phyloP scores from a whole-genome alignment of 192 early-diverging fungal genomes.

The Cetraspora pellucida region DNA sequence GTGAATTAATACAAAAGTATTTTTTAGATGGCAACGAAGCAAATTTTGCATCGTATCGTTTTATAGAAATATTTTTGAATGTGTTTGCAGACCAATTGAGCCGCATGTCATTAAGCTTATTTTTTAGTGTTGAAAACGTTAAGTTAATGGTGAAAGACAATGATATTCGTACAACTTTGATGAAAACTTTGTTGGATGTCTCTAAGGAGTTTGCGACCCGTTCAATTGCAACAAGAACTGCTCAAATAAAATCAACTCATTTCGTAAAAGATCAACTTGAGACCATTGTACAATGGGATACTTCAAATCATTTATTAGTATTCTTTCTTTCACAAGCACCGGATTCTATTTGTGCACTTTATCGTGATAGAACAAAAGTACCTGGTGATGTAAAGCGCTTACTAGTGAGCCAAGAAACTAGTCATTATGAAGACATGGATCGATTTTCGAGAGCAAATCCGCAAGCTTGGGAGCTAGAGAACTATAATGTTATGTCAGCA shows the following conservation, averaged over 20 bases:
- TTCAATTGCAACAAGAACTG: slow-evolving; percentile 4
- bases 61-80: slow-evolving; percentile 31
- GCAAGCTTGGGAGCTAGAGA: neutral
- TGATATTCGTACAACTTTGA: slow-evolving; percentile 26
- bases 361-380: slow-evolving; percentile 25
- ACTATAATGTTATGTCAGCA: slow-evolving; percentile 19
- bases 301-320: slow-evolving; percentile 31
- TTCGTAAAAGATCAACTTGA: neutral
- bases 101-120: slow-evolving; percentile 25
- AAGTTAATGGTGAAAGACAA: neutral
- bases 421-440: too few relatives aligned
- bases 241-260: slow-evolving; percentile 7
- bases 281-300: slow-evolving; percentile 17
- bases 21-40: slow-evolving; percentile 2
- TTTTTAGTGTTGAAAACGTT: slow-evolving; percentile 23
- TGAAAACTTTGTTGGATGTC: slow-evolving; percentile 28
- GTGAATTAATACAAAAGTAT: slow-evolving; percentile 16
- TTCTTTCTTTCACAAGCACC: slow-evolving; percentile 35
- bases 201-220: slow-evolving; percentile 36
- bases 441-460: too few relatives aligned
- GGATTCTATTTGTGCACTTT: slow-evolving; percentile 31
- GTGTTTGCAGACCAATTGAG: neutral
- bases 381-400: slow-evolving; percentile 14
- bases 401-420: slow-evolving; percentile 21
- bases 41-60: slow-evolving; percentile 22